Evolutionary conservation across 1,284 basidiomycete species (phyloP), one percentile per base, ranked within the genome.

Genomic region (Phellopilus nigrolimitatus): DNA sequence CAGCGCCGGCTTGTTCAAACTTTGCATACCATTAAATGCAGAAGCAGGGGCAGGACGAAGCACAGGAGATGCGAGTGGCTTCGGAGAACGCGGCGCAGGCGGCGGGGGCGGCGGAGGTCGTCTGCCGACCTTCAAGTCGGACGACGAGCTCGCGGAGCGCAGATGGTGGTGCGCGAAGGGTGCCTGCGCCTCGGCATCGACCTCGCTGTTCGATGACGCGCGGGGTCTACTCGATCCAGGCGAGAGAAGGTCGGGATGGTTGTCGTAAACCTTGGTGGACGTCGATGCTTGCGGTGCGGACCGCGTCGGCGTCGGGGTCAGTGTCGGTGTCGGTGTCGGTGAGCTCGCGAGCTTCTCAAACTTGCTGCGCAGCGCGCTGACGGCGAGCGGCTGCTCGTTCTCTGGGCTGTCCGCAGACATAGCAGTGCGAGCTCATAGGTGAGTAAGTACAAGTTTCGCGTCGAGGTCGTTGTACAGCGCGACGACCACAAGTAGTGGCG

Each of bases 41-140:
- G 51, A 74, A 57, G n/a, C 73, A 64, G 15, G 77, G 73, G 3
- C 74, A 72, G 8, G 64, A 58, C 15, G 63, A 54, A 15, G 71
- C 68, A 4, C 73, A 71, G 21, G 61, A 57, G 8, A 17, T 22
- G 47, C 0, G 63, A 57, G 22, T 1, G 69, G 67, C 58, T 74
- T 76, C 3, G 68, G 64, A 2, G 66, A 63, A 12, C 75, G 71
- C n/a, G 34, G 10, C 10, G 34, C 13, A 12, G 70, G 57, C 0
- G 81, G 80, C 2, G 81, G 81, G 0, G 81, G 82, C 0, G 83
- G 82, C 0, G 80, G 81, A 10, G 73, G 71, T 51, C 75, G 68
- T 59, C 75, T 78, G 2, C 62, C 55, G 3, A 57, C 39, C 34
- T 72, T 76, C 40, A 79, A 58, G 59, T 84, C 80, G 0, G 80